Evolutionary conservation across 192 early-diverging fungal species (phyloP), one percentile per base, ranked within the genome.

Genomic region (Chytriomyces hyalinus): DNA sequence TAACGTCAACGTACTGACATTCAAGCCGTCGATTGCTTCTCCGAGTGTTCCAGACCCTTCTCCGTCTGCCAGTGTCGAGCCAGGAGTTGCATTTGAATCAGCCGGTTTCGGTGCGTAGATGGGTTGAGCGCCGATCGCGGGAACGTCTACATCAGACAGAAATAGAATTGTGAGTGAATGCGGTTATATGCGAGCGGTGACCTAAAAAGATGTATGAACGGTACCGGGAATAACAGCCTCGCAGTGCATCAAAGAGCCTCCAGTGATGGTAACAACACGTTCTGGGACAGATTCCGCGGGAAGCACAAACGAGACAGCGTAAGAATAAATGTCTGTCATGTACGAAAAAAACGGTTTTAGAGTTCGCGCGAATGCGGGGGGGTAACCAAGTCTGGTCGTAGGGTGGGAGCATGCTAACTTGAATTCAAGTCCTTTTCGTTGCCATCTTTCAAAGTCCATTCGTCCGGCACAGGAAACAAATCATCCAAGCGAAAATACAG

Each of bases 401-500:
- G n/a, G n/a, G 5, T 48, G 6, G 11, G n/a, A 5, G 45, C 6
- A 61, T 43, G 45, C 60, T 36, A 68, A 90, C 89, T 90, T 15
- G 89, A 89, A 67, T 88, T 87, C 26, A 85, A 66, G 81, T 90
- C 89, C 64, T 90, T 90, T 69, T 90, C 89, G 49, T 79, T 89
- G 43, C 86, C 86, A 59, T 90, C 89, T 74, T 86, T 89, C 11
- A 87, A 65, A 7, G 78, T 85, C 89, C 89, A 90, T 63, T 90
- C 89, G 36, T 90, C 89, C 3, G 89, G 89, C 6, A 88, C 85
- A 44, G 89, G 89, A 49, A 71, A 78, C 60, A 87, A 50, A 50
- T 88, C 87, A 11, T 84, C 82, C n/a, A 87, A 61, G 46, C 77
- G 76, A 49, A 90, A 45, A 22, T 75, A 80, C 20, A 89, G 61